phyloP scores from a whole-genome alignment of 2,329 filamentous ascomycete genomes.

The Colletotrichum higginsianum region DNA sequence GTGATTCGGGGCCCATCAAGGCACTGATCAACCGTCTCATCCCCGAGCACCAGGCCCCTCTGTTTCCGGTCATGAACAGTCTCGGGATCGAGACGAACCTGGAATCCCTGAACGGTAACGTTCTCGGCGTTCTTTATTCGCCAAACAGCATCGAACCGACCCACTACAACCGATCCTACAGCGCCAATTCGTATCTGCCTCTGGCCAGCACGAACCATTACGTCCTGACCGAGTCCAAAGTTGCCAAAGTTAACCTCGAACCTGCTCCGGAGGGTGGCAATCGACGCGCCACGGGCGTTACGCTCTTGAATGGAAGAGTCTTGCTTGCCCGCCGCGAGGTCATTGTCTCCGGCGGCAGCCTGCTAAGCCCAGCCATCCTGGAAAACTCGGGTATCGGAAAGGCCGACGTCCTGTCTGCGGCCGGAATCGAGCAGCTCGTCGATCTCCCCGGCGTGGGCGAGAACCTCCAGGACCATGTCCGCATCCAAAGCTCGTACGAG shows the following conservation, averaged over 20 bases:
- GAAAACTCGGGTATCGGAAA: conserved; percentile 72
- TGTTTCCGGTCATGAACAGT: conserved; percentile 60
- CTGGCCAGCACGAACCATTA: conserved; percentile 59
- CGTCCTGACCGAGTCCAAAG: conserved; percentile 54
- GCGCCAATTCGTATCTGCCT: conserved; percentile 58
- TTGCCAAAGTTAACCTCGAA: conserved; percentile 55
- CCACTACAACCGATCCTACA: conserved; percentile 65
- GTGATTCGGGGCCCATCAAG: conserved; percentile 46
- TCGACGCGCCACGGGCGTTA: conserved; percentile 45
- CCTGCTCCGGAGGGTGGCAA: conserved; percentile 34
- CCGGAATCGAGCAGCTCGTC: conserved; percentile 62
- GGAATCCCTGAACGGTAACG: conserved; percentile 64
- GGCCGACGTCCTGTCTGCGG: conserved; percentile 59
- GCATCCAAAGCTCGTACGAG: too few relatives aligned
- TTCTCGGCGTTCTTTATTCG: conserved; percentile 64
- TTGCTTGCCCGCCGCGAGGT: conserved; percentile 50
- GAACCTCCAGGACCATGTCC: too few relatives aligned
- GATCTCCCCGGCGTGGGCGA: conserved; percentile 53
- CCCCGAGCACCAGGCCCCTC: conserved; percentile 59
- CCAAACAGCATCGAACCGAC: conserved; percentile 63
- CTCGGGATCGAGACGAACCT: conserved; percentile 60
- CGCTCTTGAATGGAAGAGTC: conserved; percentile 35
- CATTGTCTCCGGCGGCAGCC: conserved; percentile 59
- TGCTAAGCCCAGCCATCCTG: conserved; percentile 70
- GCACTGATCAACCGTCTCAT: conserved; percentile 57